Percentiles rank a stretch among this genome's conserved stretches.
Evolutionary conservation across 768 basidiomycete species (phyloP).

Genomic region (Boletus pseudopeckii): DNA sequence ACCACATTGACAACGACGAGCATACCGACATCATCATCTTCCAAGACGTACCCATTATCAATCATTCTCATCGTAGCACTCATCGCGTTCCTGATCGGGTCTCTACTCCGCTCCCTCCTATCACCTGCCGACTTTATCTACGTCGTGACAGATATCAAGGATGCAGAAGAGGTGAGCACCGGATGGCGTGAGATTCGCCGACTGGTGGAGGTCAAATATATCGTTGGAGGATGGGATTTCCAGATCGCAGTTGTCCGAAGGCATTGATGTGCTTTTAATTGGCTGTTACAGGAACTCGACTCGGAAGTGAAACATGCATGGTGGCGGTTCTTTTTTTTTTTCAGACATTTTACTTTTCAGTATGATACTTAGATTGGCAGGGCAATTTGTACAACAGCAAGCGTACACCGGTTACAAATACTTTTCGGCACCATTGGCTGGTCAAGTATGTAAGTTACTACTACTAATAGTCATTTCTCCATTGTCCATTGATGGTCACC

Average conservation of each 20-base stretch:
- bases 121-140: slow-evolving; percentile 91
- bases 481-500: too few species aligned
- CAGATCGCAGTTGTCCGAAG: slow-evolving; percentile 81
- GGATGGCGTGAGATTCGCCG: slow-evolving; percentile 87
- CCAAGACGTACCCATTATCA: slow-evolving; percentile 38
- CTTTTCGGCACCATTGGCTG: too few species aligned
- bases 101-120: slow-evolving; percentile 81
- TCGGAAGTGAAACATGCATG: neutral
- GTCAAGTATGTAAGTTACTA: too few species aligned
- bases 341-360: neutral
- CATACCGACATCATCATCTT: neutral
- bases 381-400: too few species aligned
- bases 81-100: slow-evolving; percentile 89
- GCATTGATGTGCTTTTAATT: slow-evolving; percentile 37
- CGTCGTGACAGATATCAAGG: slow-evolving; percentile 56
- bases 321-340: too few species aligned
- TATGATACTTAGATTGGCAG: neutral
- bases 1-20: neutral
- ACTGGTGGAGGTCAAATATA: slow-evolving; percentile 76
- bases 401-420: too few species aligned
- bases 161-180: slow-evolving; percentile 46
- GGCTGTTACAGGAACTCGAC: neutral
- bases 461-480: too few species aligned
- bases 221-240: slow-evolving; percentile 84
- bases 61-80: slow-evolving; percentile 75